Conservation (phyloP, 805 yeast species). For the Wickerhamiella alocasiicola region DNA sequence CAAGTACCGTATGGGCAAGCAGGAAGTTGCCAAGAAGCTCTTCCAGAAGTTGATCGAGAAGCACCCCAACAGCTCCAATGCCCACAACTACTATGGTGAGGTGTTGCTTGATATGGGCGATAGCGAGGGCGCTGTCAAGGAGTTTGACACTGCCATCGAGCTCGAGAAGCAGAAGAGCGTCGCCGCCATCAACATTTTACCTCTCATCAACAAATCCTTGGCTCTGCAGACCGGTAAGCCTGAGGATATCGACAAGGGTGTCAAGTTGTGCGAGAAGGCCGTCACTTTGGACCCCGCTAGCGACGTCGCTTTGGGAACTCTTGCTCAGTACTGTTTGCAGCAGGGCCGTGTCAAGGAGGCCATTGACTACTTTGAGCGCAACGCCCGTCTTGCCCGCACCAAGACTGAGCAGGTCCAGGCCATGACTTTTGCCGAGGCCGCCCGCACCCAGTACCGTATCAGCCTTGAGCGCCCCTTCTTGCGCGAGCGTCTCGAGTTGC, state of each 20-base stretch:
- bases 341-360: slow-evolving; percentile 75
- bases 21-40: slow-evolving; percentile 45
- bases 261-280: slow-evolving; percentile 58
- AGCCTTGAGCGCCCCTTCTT: slow-evolving; percentile 26
- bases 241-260: slow-evolving; percentile 44
- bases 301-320: slow-evolving; percentile 78
- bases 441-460: slow-evolving; percentile 75
- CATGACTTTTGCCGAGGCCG: slow-evolving; percentile 81
- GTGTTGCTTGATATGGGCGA: slow-evolving; percentile 74
- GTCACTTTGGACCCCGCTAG: slow-evolving; percentile 73
- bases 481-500: slow-evolving; percentile 22
- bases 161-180: slow-evolving; percentile 47
- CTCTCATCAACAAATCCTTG: slow-evolving; percentile 81
- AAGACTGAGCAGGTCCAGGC: slow-evolving; percentile 83
- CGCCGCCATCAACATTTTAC: slow-evolving; percentile 75
- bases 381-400: slow-evolving; percentile 71
- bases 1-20: slow-evolving; percentile 62
- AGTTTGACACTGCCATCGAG: slow-evolving; percentile 76
- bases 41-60: slow-evolving; percentile 42
- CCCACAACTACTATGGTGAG: slow-evolving; percentile 93
- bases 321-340: slow-evolving; percentile 85
- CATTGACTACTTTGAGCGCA: slow-evolving; percentile 64
- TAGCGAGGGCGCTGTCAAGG: slow-evolving; percentile 56
- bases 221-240: slow-evolving; percentile 27
- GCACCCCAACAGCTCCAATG: slow-evolving; percentile 81